Conservation (phyloP, 176 grass and related monocot species). For the Bromus sterilis region DNA sequence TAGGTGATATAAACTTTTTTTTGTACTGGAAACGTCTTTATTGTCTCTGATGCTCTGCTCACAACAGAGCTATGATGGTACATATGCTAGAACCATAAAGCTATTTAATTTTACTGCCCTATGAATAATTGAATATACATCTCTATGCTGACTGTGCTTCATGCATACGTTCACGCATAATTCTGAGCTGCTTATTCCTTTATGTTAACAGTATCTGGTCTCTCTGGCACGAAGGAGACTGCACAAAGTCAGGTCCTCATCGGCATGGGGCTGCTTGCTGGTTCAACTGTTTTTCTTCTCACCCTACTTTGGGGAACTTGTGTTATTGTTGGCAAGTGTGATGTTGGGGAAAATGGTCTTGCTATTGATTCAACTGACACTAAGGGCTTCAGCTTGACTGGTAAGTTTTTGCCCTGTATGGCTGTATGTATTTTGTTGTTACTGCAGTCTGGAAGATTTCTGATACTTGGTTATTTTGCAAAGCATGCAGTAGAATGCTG, state of each 20-base stretch:
- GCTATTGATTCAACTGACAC: constrained; percentile 46
- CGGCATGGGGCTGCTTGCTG: constrained; percentile 94
- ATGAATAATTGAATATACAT: constrained; percentile 7
- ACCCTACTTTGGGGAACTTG: constrained; percentile 97
- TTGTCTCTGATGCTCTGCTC: neutral
- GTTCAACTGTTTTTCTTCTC: constrained; percentile 90
- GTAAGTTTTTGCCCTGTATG: constrained; percentile 26
- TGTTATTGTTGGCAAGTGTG: constrained; percentile 91
- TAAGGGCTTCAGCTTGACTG: constrained; percentile 61
- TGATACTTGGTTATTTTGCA: neutral
- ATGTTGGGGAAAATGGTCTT: constrained; percentile 37
- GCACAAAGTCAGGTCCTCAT: constrained; percentile 94
- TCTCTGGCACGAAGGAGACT: constrained; percentile 84
- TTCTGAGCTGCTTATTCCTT: constrained; percentile 17
- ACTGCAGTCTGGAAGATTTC: neutral
- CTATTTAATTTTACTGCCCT: neutral
- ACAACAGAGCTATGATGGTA: neutral
- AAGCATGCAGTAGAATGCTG: neutral
- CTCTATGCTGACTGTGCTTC: neutral
- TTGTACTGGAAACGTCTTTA: neutral
- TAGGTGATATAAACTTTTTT: neutral
- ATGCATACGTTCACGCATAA: neutral
- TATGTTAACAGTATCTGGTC: constrained; percentile 66
- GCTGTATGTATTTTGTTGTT: neutral
- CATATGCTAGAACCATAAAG: neutral